Evolutionary conservation across 2,329 filamentous ascomycete species (phyloP).

Genomic region (Colletotrichum melonis): DNA sequence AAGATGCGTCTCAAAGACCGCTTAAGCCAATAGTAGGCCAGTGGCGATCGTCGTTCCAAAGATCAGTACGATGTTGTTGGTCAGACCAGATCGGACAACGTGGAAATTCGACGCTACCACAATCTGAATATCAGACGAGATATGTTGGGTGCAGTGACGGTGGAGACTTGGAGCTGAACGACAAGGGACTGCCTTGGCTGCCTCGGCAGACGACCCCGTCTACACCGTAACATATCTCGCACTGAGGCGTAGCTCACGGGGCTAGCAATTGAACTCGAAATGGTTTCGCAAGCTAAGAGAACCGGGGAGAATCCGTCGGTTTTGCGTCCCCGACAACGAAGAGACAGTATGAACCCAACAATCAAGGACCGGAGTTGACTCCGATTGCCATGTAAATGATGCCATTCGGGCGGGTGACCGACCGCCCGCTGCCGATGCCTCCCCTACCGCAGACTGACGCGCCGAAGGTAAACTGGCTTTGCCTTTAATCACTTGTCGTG

Average conservation of each 20-base stretch:
- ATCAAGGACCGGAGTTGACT: background rate
- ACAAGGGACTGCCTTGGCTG: background rate
- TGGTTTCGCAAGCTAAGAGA: background rate
- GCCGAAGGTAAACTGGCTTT: background rate
- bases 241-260: background rate
- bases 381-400: background rate
- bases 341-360: background rate
- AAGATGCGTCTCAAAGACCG: background rate
- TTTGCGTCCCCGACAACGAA: background rate
- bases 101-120: background rate
- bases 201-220: background rate
- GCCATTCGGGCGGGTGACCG: background rate
- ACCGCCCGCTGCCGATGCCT: no score
- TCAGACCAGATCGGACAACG: background rate
- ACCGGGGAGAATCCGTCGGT: conserved; percentile 16
- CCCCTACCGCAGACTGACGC: background rate
- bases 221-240: background rate
- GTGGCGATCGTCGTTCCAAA: background rate
- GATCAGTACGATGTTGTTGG: background rate
- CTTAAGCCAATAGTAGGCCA: no score
- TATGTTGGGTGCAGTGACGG: background rate
- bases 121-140: background rate
- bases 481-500: background rate
- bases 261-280: background rate
- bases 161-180: background rate